These are phyloP conservation scores for Dryas octopetala DNA, from an alignment of 306 rosid genomes.

Conservation along the genomic window DNA sequence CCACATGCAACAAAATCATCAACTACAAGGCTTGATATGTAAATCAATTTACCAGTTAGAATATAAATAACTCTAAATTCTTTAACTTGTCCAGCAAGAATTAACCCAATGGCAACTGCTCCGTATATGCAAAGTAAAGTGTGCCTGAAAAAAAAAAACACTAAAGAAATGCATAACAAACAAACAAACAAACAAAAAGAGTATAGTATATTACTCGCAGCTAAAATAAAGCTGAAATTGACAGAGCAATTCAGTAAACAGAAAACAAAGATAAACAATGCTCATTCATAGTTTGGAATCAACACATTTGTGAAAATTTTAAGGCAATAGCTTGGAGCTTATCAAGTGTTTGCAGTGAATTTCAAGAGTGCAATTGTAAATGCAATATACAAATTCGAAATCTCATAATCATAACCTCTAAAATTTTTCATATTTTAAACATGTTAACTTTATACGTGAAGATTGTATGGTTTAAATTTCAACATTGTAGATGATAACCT, in stretches of 20 bases:
- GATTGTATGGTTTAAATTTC: neutral
- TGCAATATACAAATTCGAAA: neutral
- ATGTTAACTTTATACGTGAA: neutral
- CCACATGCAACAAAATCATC: conserved; percentile 21
- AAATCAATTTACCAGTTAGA: conserved; percentile 63
- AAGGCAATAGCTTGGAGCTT: neutral
- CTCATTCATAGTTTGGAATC: neutral
- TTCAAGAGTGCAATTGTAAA: conserved; percentile 3
- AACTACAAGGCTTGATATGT: conserved; percentile 9
- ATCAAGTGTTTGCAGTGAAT: neutral
- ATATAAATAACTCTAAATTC: conserved; percentile 63
- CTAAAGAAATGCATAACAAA: conserved; percentile 31
- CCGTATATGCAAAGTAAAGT: conserved; percentile 84
- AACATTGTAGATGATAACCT: neutral
- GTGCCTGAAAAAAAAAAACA: conserved; percentile 69
- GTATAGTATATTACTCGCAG: conserved; percentile 2
- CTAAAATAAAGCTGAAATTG: conserved; percentile 18
- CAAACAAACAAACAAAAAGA: conserved; percentile 11
- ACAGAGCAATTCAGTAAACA: neutral
- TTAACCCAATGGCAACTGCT: conserved; percentile 55
- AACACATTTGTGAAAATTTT: neutral
- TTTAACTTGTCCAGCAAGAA: conserved; percentile 78
- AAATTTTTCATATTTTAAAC: neutral
- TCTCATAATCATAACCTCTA: neutral
- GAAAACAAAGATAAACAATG: neutral